Evolutionary conservation across 371 early-diverging fungal species (phyloP), one percentile per base, ranked within the genome.

Genomic region (Circinella umbellata): DNA sequence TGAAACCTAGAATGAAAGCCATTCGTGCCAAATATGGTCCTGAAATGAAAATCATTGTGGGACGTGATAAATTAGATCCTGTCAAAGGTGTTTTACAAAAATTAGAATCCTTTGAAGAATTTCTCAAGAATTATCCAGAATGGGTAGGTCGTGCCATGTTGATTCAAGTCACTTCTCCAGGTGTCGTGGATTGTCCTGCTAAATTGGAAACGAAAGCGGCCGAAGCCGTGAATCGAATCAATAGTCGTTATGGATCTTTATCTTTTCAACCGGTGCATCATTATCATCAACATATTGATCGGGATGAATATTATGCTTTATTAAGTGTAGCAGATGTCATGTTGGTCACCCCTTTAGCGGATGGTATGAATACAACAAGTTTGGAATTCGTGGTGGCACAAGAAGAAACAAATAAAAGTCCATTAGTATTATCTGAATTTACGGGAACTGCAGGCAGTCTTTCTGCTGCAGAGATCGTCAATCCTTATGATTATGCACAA

Each of bases 301-400:
- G 92, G 48, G 94, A 94, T 72, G 99, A 99, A 73, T 96, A 99
- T 72, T 95, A 94, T 82, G 99, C 99, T 0, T 81, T 99, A 39
- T 84, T 99, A 42, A 89, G 92, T 14, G 89, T 95, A 4, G 98
- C 98, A 36, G 99, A 99, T 79, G 92, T 95, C 4, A 96, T 94
- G 47, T 77, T 99, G 37, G 95, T 99, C 66, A 99, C 99, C 0
- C 90, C 94, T 55, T 85, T 99, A 13, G 88, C 98, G 34, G 99
- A 99, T 79, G 99, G 99, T 61, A 99, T 99, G 99, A 99, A 99
- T 85, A 94, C 99, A 10, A 98, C 98, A 4, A 93, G 96, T 35
- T 92, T 99, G 47, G 99, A 99, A 79, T 99, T 95, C 81, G 90
- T 99, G 57, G 90, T 99, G 53, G 99, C 98, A 81, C 99, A 99